phyloP scores from a whole-genome alignment of 2,329 filamentous ascomycete species.

The Cytospora leucostoma region DNA sequence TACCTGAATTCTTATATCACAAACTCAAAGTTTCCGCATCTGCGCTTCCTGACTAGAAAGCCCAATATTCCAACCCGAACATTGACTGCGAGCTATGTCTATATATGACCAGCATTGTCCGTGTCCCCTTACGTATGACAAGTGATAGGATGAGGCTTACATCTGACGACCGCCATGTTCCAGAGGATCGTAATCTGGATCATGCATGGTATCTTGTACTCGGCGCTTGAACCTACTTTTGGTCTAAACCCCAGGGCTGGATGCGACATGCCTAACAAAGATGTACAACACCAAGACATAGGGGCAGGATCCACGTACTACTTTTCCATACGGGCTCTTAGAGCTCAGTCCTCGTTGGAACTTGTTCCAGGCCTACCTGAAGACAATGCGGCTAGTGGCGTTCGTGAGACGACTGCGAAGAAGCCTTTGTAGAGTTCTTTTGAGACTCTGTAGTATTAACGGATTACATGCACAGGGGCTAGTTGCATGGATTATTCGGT shows the following conservation, averaged over 20 bases:
- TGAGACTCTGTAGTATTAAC: background rate
- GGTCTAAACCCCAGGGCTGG: background rate
- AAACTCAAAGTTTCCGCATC: too few relatives aligned
- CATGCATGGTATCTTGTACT: background rate
- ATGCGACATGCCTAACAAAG: constrained; percentile 23
- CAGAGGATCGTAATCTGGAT: background rate
- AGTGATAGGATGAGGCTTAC: constrained; percentile 31
- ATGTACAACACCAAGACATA: constrained; percentile 19
- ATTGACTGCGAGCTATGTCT: background rate
- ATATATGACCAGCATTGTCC: background rate
- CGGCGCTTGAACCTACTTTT: background rate
- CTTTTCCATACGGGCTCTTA: background rate
- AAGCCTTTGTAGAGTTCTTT: background rate
- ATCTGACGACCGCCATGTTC: constrained; percentile 21
- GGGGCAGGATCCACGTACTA: constrained; percentile 9
- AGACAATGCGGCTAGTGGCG: background rate
- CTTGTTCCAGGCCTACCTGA: too few relatives aligned
- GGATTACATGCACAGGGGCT: background rate
- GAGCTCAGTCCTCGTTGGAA: background rate
- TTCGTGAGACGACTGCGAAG: background rate
- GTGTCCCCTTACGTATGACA: constrained; percentile 37
- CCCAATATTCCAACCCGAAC: background rate
- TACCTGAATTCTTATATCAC: background rate
- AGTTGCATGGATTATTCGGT: background rate
- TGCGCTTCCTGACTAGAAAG: too few relatives aligned